These are phyloP conservation scores for Barbatosphaeria neglecta DNA, from an alignment of 495 filamentous ascomycete genomes.

Conservation along the genomic window DNA sequence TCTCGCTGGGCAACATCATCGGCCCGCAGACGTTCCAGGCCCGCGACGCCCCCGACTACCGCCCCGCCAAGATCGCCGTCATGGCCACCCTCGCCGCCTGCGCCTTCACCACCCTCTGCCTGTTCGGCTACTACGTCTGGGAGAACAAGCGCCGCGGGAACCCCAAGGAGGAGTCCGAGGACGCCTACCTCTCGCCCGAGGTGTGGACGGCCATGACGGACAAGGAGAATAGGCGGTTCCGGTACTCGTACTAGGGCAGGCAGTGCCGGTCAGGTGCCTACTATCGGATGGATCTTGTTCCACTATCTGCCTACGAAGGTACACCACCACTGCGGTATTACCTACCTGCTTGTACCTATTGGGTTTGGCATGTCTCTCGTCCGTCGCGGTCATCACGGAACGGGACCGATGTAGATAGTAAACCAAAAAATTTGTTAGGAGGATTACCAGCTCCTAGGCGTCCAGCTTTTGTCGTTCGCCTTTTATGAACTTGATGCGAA, in stretches of 20 bases:
- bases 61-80: conserved; percentile 51
- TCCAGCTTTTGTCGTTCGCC: too few relatives aligned
- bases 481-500: too few relatives aligned
- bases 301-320: too few relatives aligned
- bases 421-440: too few relatives aligned
- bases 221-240: conserved; percentile 26
- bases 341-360: too few relatives aligned
- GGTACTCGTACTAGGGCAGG: conserved; percentile 23
- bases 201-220: conserved; percentile 23
- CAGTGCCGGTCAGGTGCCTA: too few relatives aligned
- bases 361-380: too few relatives aligned
- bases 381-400: too few relatives aligned
- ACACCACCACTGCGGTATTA: too few relatives aligned
- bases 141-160: conserved; percentile 20
- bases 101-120: conserved; percentile 16
- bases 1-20: conserved; percentile 56
- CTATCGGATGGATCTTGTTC: too few relatives aligned
- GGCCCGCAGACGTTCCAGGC: conserved; percentile 57
- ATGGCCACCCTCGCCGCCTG: conserved; percentile 24
- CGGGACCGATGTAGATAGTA: too few relatives aligned
- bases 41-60: conserved; percentile 46
- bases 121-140: conserved; percentile 25
- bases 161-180: conserved; percentile 13
- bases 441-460: too few relatives aligned
- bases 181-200: conserved; percentile 18